Evolutionary conservation across 106 monocot genomes (phyloP), one percentile per base, ranked within the genome.

Genomic region (Amphibolis antarctica): DNA sequence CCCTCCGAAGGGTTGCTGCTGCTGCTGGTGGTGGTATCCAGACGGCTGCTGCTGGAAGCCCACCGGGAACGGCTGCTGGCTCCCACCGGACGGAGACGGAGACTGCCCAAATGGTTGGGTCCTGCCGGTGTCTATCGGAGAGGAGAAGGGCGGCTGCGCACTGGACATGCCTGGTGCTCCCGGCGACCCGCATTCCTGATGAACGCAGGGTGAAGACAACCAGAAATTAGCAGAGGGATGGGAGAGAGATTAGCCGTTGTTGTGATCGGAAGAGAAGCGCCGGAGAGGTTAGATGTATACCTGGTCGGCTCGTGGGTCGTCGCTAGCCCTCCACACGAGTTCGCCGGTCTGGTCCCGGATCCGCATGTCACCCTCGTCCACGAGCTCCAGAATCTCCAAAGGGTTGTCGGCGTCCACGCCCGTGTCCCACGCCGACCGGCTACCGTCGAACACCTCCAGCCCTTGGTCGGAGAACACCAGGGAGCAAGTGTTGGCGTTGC

Each of bases 321-420:
- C 90, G 69, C 76, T 86, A 6, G 86, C 90, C 69, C 78, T 86
- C 90, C 90, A 91, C 0, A 81, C 75, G 28, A 83, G 54, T 65
- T 86, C 79, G 4, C 90, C 86, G 1, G 54, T 51, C 64, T 81
- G 70, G 62, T 83, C 86, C n/a, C 73, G 75, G 54, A 86, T 79
- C 70, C 79, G 65, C 90, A 86, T 74, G 73, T 91, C 88, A 10
- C 90, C 90, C 46, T 80, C 70, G 26, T 91, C 83, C 23, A 76
- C 83, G 43, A 91, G 72, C 81, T 86, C 81, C 60, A 91, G 47
- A 43, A 30, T 59, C 56, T 76, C 46, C 18, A 79, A 56, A 49
- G 60, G 74, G 47, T 69, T 54, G 25, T 64, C 66, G 70, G 76
- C 74, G 31, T 69, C 57, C 63, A 73, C 79, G n/a, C 43, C 65